Conservation (phyloP, 768 basidiomycete genomes). For the Rhodotorula paludigena region DNA sequence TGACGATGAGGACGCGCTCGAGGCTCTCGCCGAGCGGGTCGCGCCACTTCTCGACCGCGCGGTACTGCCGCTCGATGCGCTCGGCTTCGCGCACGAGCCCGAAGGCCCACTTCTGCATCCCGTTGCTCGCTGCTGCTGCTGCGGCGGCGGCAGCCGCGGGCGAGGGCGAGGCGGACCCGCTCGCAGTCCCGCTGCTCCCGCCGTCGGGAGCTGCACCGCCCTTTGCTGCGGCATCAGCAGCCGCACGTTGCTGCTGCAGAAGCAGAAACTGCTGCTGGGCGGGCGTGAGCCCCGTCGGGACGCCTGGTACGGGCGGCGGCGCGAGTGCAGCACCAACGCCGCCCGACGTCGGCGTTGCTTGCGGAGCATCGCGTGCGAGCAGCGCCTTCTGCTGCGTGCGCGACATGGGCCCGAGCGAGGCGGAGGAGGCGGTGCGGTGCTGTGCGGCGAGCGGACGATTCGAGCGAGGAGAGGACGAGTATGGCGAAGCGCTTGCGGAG, state of each 20-base stretch:
- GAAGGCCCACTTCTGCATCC: constrained; percentile 37
- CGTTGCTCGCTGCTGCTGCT: neutral
- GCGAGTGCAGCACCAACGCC: neutral
- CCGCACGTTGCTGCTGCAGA: constrained; percentile 2
- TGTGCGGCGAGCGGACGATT: neutral
- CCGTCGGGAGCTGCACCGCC: too few relatives aligned
- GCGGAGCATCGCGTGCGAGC: constrained; percentile 35
- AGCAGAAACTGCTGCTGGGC: constrained; percentile 9
- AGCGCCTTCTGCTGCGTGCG: constrained; percentile 39
- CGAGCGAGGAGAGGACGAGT: neutral
- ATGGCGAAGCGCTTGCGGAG: too few relatives aligned
- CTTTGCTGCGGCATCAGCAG: neutral
- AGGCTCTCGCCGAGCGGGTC: constrained; percentile 37
- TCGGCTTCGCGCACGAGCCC: constrained; percentile 37
- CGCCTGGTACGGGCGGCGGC: neutral
- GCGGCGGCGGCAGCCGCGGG: neutral
- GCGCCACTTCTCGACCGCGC: constrained; percentile 35
- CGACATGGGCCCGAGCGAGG: constrained; percentile 28
- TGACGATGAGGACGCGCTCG: constrained; percentile 24
- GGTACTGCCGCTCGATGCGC: constrained; percentile 35
- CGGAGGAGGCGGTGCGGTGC: constrained; percentile 19
- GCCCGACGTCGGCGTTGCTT: neutral
- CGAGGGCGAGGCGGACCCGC: neutral
- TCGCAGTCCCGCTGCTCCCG: neutral
- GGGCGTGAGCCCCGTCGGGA: constrained; percentile 1